A percentile compares a stretch with the other conserved stretches of the same genome.
Evolutionary conservation across 2,329 filamentous ascomycete species (phyloP).

Genomic region (Colletotrichum sp.): DNA sequence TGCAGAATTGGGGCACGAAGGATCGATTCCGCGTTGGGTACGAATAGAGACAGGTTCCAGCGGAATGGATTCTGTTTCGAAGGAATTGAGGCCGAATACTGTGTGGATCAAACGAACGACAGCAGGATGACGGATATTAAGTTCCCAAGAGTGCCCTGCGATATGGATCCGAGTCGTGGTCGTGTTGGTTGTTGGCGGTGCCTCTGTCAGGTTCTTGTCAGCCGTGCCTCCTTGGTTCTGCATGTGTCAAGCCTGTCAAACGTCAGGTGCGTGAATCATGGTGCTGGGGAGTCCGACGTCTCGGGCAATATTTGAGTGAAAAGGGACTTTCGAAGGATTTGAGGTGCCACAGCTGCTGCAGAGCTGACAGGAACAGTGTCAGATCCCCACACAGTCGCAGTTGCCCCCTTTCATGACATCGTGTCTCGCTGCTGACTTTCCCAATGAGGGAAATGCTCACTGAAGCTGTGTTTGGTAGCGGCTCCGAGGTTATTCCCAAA

Average conservation of each 20-base stretch:
- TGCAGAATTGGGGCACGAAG: neutral
- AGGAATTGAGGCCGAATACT: neutral
- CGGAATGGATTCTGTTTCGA: neutral
- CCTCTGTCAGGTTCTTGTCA: neutral
- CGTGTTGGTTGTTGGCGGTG: neutral
- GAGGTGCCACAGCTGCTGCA: neutral
- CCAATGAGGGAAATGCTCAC: neutral
- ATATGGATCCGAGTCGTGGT: neutral
- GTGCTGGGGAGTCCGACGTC: neutral
- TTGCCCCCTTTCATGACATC: neutral
- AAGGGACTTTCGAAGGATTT: neutral
- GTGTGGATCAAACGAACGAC: neutral
- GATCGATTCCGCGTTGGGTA: neutral
- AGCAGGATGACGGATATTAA: conserved; percentile 7
- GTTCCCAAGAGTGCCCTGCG: neutral
- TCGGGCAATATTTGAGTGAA: neutral
- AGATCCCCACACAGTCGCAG: neutral
- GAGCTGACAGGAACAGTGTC: neutral
- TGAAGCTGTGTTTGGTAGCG: neutral
- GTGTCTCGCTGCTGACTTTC: neutral
- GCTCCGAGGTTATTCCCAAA: neutral
- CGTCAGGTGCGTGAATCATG: neutral
- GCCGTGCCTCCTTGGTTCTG: neutral
- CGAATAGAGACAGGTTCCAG: neutral
- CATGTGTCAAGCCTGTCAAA: neutral